Base-by-base conservation (phyloP, 2,329 filamentous ascomycete genomes). In the Alternaria infectoria region DNA sequence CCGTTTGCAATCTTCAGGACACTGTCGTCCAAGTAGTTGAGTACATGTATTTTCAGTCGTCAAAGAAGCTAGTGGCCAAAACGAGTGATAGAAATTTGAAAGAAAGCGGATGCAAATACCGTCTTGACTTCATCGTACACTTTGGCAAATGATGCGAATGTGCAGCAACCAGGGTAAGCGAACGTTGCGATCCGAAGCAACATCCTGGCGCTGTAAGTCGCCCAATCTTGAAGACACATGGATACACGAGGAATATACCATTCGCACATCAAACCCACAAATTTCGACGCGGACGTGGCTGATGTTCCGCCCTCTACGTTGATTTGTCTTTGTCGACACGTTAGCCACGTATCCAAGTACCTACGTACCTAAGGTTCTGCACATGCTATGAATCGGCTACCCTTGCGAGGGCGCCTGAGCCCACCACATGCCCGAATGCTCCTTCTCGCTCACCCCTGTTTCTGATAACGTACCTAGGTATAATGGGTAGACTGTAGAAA, bases 381-480 rank as follows among this genome's bases (percentile, higher is more conserved):
- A 36, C 40, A 13, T 25, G 30, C 15, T 47, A 32, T 32, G 15
- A 17, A 21, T 66, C 64, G 64, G 54, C 45, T 56, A 64, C 61
- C 64, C 64, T 45, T 66, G 61, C 51, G 30, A 45, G 6, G 19
- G n/a, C 50, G 51, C 54, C 21, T 50, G 59, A 59, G 55, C 23
- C 49, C 46, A 26, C 21, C 21, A 23, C 51, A 17, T 46, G 44
- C 52, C 10, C 45, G 57, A 54, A 58, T 55, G 60, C 49, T 60
- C 57, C 32, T 49, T 57, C 58, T 66, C 61, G 64, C 64, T 61
- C 54, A 64, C 64, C 64, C 64, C 49, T 64, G 64, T 59, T 59
- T 61, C 64, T 55, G 46, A 57, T 59, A 66, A 21, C 59, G 60
- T 32, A 28, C 26, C 26, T 15, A 7, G 30, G 30, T 32, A 23